Percentiles rank a stretch among this genome's conserved stretches.
Evolutionary conservation across 129 eudicot genomes (phyloP).

Genomic region (Ambrosia artemisiifolia): DNA sequence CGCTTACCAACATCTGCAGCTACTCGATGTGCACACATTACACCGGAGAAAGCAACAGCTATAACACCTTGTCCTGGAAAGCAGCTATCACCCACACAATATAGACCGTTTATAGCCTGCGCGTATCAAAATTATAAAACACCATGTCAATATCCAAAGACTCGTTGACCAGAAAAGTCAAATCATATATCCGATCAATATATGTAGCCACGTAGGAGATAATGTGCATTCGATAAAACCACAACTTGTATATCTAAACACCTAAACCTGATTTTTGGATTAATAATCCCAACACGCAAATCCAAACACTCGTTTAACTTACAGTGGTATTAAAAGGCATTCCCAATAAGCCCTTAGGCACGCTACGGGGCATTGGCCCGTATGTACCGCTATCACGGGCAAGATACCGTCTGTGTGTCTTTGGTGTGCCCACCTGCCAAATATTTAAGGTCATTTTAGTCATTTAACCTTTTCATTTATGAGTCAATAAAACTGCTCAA

Average conservation of each 20-base stretch:
- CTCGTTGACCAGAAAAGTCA: neutral
- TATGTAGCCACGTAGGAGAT: neutral
- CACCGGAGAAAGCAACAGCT: conserved; percentile 96
- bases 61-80: conserved; percentile 99
- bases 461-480: conserved; percentile 10
- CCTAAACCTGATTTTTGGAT: neutral
- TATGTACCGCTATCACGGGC: conserved; percentile 99
- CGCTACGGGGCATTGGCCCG: conserved; percentile 90
- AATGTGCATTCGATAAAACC: neutral
- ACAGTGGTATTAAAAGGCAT: conserved; percentile 99
- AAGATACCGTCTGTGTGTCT: conserved; percentile 88
- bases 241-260: neutral
- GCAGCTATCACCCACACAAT: conserved; percentile 99
- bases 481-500: neutral
- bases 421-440: conserved; percentile 94
- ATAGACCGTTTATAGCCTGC: conserved; percentile 83
- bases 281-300: neutral
- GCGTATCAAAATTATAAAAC: conserved; percentile 17
- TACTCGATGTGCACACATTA: conserved; percentile 98
- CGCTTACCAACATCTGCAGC: conserved; percentile 90
- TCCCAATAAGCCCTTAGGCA: conserved; percentile 88
- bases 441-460: conserved; percentile 3
- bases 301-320: conserved; percentile 26
- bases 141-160: neutral
- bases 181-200: neutral